Percentiles rank a stretch among this genome's conserved stretches.
phyloP scores from a whole-genome alignment of 495 filamentous ascomycete species.

The Bathelium albidoporum region DNA sequence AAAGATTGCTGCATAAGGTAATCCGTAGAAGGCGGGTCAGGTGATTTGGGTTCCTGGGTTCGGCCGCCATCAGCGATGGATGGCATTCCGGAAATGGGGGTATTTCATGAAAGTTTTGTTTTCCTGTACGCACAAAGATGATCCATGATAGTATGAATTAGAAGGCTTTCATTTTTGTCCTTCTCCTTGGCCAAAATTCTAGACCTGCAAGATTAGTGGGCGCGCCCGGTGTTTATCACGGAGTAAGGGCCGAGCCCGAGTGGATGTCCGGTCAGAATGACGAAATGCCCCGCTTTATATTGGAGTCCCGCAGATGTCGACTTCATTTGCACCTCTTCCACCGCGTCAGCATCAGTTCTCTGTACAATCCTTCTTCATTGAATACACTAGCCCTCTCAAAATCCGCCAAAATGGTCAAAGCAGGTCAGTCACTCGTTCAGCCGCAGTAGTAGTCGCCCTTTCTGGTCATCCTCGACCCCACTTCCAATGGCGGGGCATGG shows the following conservation, averaged over 20 bases:
- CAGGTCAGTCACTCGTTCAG: constrained; percentile 52
- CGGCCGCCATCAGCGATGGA: background rate
- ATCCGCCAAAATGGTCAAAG: constrained; percentile 83
- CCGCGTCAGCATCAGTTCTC: background rate
- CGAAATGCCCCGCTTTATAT: constrained; percentile 6
- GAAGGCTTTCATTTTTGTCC: background rate
- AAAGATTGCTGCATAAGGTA: constrained; percentile 51
- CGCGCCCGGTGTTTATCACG: background rate
- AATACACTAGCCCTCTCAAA: constrained; percentile 15
- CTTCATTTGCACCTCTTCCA: background rate
- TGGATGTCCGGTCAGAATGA: background rate
- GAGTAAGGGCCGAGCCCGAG: background rate
- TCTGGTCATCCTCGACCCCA: constrained; percentile 3
- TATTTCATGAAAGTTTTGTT: background rate
- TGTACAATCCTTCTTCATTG: constrained; percentile 11
- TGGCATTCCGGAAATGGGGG: background rate
- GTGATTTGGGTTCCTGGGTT: background rate
- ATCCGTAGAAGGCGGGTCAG: background rate
- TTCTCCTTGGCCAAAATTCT: background rate
- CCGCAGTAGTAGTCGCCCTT: background rate
- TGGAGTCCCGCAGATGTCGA: background rate
- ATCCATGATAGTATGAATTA: constrained; percentile 2
- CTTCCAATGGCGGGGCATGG: background rate
- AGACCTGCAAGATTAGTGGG: background rate
- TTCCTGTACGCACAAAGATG: background rate